Evolutionary conservation across 805 yeast species (phyloP), one percentile per base, ranked within the genome.

Genomic region (Hanseniaspora clermontiae): DNA sequence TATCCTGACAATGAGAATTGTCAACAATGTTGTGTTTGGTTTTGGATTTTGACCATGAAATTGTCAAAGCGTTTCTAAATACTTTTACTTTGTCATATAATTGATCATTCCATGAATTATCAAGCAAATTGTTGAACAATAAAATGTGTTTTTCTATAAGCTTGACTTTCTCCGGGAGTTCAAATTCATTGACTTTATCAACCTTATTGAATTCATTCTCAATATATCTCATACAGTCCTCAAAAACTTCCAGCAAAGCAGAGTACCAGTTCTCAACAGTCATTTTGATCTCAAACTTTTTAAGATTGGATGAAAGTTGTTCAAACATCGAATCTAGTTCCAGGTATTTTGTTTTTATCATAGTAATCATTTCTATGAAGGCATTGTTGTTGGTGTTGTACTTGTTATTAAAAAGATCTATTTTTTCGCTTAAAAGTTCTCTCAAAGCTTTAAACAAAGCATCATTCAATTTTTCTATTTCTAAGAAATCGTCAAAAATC

Each of bases 401-500:
- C 11, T 46, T 53, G 11, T 32, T 24, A 20, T 37, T 53, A 15
- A 53, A 53, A 3, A 12, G 7, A 27, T 46, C 51, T 8, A 53
- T 53, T 32, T 46, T 53, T 19, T 53, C 57, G 46, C 57, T 53
- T 24, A 53, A 32, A 19, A 53, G 12, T 12, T 53, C 51, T 39
- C 57, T 37, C 3, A 53, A 29, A 29, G 57, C 46, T 46, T 38
- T 38, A 40, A 38, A 53, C 11, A 53, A 15, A 1, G 57, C 57
- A 17, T 53, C 57, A 39, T 53, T 53, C n/a, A 53, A 27, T 24
- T 53, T 53, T 46, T 53, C 57, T 20, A 53, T 46, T 31, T 53
- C 57, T n/a, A 53, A 39, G 8, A 53, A 46, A 39, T 53, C 57
- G 38, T 53, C 51, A 53, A 53, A 53, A 9, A 53, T 53, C 46